phyloP scores from a whole-genome alignment of 2,329 filamentous ascomycete species.

The Ceratocystis albifundus region DNA sequence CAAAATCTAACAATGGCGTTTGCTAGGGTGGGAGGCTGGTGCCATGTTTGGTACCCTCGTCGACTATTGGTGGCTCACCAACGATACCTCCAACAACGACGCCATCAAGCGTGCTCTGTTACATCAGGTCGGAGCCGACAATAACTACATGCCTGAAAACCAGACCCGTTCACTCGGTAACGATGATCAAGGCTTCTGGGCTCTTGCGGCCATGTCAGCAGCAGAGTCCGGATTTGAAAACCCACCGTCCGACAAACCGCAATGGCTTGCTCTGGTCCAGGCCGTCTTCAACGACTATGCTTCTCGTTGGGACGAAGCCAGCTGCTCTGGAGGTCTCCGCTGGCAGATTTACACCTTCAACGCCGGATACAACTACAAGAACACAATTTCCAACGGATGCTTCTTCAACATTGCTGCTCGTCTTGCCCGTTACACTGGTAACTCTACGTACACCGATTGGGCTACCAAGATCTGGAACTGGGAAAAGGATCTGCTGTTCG shows the following conservation, averaged over 20 bases:
- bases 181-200: conserved; percentile 77
- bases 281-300: conserved; percentile 72
- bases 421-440: conserved; percentile 65
- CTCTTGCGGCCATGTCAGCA: conserved; percentile 66
- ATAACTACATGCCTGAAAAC: conserved; percentile 56
- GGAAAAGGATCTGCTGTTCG: conserved; percentile 45
- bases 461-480: conserved; percentile 60
- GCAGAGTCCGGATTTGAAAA: conserved; percentile 66
- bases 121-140: conserved; percentile 48
- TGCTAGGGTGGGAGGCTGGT: conserved; percentile 54
- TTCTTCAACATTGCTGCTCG: conserved; percentile 61
- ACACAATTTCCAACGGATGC: conserved; percentile 56
- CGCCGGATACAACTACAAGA: conserved; percentile 58
- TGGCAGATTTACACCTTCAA: conserved; percentile 82
- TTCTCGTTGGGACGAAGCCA: conserved; percentile 52
- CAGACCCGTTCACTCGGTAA: conserved; percentile 53
- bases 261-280: conserved; percentile 69
- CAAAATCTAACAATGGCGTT: conserved; percentile 28
- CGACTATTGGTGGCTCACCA: conserved; percentile 62
- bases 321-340: conserved; percentile 61
- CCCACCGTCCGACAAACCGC: conserved; percentile 48
- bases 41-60: conserved; percentile 60
- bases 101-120: conserved; percentile 47
- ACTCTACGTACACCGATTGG: conserved; percentile 67
- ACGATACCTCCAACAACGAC: conserved; percentile 52